Evolutionary conservation across 306 rosid species (phyloP), one percentile per base, ranked within the genome.

Genomic region (Parietaria judaica): DNA sequence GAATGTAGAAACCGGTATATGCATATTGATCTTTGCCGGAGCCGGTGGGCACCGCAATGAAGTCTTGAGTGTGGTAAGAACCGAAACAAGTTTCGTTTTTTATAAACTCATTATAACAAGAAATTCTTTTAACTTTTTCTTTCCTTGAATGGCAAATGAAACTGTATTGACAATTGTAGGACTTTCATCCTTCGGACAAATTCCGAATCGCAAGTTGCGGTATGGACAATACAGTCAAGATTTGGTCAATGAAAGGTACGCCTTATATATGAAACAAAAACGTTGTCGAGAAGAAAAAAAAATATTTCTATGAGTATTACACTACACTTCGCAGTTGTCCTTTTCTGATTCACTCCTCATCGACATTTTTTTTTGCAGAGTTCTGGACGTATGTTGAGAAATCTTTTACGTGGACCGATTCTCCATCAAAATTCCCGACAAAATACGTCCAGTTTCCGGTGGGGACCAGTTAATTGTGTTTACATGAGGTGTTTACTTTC

Each of bases 1-100:
- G 99, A 92, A 92, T 72, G 81, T 78, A 60, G 96, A 84, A 66
- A 88, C 94, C 12, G 99, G 99, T 52, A 74, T 92, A 76, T 92
- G 97, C 69, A 71, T 92, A 78, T 76, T 92, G 85, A 72, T 92
- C 74, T 88, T 92, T 64, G 79, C 97, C 54, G 97, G 99, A 73
- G 96, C 99, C 66, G 90, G 99, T 14, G 99, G 99, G 54, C 99
- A 92, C 76, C 95, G 95, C 44, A 86, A 92, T 79, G 99, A 92
- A 75, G 96, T 92, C 66, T 76, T 92, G 73, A 92, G 99, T 67
- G 94, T 92, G 73, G 99, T 92, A 66, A 82, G 95, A 66, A 34
- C 70, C 61, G 65, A 43, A 14, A 66, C 69, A 51, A 38, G 54
- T 66, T 14, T 61, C 53, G 5, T 49, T 49, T 49, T 9, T 49